Evolutionary conservation across 768 basidiomycete species (phyloP).

Genomic region (Fibroporia radiculosa): DNA sequence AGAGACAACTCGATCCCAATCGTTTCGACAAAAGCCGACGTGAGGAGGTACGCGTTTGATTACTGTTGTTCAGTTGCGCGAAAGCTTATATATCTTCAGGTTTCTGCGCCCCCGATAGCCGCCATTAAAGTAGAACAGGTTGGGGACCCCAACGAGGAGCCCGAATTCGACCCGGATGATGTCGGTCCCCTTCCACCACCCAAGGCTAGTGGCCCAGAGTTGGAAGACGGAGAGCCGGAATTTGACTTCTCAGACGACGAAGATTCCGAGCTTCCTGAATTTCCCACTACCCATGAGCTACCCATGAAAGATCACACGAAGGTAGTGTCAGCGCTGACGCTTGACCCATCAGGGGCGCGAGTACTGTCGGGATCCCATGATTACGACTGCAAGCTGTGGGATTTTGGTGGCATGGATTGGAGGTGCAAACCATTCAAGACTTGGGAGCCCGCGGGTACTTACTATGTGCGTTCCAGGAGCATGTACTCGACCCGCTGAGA

Average conservation of each 20-base stretch:
- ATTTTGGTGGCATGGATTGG: constrained; percentile 96
- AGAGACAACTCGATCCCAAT: constrained; percentile 63
- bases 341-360: constrained; percentile 93
- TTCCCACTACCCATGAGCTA: constrained; percentile 89
- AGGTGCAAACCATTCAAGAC: constrained; percentile 91
- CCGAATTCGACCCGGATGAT: constrained; percentile 19
- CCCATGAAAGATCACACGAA: constrained; percentile 92
- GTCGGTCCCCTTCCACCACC: constrained; percentile 17
- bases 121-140: not conserved
- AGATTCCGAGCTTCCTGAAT: constrained; percentile 47
- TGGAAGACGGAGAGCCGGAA: constrained; percentile 21
- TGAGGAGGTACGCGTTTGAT: constrained; percentile 26
- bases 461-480: constrained; percentile 51
- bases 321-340: constrained; percentile 84
- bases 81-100: too few relatives aligned
- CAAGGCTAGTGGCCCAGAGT: not conserved
- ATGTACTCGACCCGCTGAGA: constrained; percentile 7
- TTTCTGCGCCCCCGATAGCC: not conserved
- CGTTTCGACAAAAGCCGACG: constrained; percentile 74
- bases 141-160: constrained; percentile 15
- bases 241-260: constrained; percentile 36
- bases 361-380: constrained; percentile 90
- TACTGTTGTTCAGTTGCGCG: not conserved
- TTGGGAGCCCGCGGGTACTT: constrained; percentile 92
- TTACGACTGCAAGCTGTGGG: constrained; percentile 98